phyloP scores from a whole-genome alignment of 2,329 filamentous ascomycete genomes.

The Elsinoe ampelina region DNA sequence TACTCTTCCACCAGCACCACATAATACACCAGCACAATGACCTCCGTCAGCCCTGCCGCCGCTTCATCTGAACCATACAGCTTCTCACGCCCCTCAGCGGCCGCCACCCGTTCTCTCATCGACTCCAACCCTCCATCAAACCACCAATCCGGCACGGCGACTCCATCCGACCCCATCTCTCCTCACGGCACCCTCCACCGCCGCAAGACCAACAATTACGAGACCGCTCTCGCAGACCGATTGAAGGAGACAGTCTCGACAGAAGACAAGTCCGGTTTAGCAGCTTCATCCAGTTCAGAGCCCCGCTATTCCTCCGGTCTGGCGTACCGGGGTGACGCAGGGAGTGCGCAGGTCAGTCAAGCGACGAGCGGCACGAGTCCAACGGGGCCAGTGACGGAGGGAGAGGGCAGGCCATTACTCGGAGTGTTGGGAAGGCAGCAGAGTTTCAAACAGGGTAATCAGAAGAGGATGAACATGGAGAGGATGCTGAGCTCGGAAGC shows the following conservation, averaged over 20 bases:
- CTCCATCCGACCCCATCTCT: slow-evolving; percentile 12
- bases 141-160: slow-evolving; percentile 14
- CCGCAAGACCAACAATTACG: slow-evolving; percentile 23
- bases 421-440: slow-evolving; percentile 20
- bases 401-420: neutral
- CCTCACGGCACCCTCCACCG: slow-evolving; percentile 16
- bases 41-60: slow-evolving; percentile 12
- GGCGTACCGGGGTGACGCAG: slow-evolving; percentile 13
- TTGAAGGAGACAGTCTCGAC: slow-evolving; percentile 1
- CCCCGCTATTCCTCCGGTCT: neutral
- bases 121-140: slow-evolving; percentile 14
- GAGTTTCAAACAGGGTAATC: slow-evolving; percentile 25
- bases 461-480: slow-evolving; percentile 25
- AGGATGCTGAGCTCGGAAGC: slow-evolving; percentile 18
- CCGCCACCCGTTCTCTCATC: slow-evolving; percentile 19
- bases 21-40: slow-evolving; percentile 5
- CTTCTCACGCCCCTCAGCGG: slow-evolving; percentile 18
- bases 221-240: slow-evolving; percentile 19
- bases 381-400: neutral
- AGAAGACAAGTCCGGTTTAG: neutral
- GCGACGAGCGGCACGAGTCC: slow-evolving; percentile 17
- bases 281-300: neutral
- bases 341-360: slow-evolving; percentile 1
- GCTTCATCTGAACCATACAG: slow-evolving; percentile 16
- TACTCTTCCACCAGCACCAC: slow-evolving; percentile 1